A percentile compares a stretch with the other conserved stretches of the same genome.
Evolutionary conservation across 1,284 basidiomycete species (phyloP).

Genomic region (Schizophyllum commune): DNA sequence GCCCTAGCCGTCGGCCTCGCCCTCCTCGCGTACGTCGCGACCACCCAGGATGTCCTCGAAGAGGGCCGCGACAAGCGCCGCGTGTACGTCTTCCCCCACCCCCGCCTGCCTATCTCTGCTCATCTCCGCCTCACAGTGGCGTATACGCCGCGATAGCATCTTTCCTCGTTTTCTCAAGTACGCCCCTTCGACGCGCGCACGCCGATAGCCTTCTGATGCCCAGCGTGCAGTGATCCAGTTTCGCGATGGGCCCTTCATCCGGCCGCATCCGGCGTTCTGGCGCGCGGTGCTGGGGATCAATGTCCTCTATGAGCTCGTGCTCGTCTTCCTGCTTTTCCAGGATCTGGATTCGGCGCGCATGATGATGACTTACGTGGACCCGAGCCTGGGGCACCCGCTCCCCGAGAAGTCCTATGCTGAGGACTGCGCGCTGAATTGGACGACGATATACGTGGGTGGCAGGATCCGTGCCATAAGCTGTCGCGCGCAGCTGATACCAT

Average conservation of each 20-base stretch:
- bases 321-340: constrained; percentile 80
- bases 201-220: background rate
- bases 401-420: constrained; percentile 82
- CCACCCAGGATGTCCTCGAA: constrained; percentile 67
- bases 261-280: constrained; percentile 74
- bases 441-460: constrained; percentile 56
- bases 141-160: constrained; percentile 61
- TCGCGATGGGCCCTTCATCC: constrained; percentile 75
- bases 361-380: constrained; percentile 74
- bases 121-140: constrained; percentile 37
- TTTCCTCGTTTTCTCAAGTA: constrained; percentile 61
- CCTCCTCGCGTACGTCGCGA: constrained; percentile 70
- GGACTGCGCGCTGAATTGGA: constrained; percentile 58
- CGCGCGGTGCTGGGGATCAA: constrained; percentile 69
- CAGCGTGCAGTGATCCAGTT: constrained; percentile 59
- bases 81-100: constrained; percentile 43
- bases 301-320: constrained; percentile 68
- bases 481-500: background rate
- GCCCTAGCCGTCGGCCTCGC: constrained; percentile 58
- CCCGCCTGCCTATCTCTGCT: constrained; percentile 3
- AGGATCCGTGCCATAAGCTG: constrained; percentile 6
- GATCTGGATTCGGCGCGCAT: constrained; percentile 68
- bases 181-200: background rate
- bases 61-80: constrained; percentile 74
- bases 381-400: constrained; percentile 59